Base-by-base conservation (phyloP, 257 asterid genomes). In the Gentiana straminea region DNA sequence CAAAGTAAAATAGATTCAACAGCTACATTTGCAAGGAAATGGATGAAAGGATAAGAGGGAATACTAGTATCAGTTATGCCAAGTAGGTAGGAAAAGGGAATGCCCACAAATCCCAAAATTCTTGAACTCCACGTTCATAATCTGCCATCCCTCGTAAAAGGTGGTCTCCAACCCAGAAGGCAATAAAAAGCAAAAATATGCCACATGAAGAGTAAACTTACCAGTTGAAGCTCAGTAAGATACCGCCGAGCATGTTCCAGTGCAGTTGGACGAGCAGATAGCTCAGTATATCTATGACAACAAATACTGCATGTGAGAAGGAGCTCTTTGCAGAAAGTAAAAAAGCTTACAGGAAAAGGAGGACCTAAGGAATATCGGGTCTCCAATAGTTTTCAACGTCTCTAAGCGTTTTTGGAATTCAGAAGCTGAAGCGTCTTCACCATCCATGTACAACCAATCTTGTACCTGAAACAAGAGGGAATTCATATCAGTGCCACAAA, bases 361-460 rank as follows among this genome's bases (percentile, higher is more conserved):
- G 57, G 59, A 92, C 98, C 98, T 88, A 56, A 85, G 76, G 74
- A 78, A 83, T 78, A 92, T 92, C 24, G 98, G 98, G 67, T 88
- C 98, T 13, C 97, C 97, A 61, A 88, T 63, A 70, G 95, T 81
- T 68, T 86, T 88, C 79, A 92, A 69, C 77, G 59, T 75, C 64
- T 92, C 92, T 66, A 88, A 72, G 54, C 76, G 93, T 70, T 83
- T 78, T 76, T 85, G 74, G 70, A 92, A 92, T 67, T 88, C 90
- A 67, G 81, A 49, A 53, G 94, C 95, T 72, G 94, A 80, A 67
- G 97, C 99, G 77, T 92, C 99, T 79, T 92, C 99, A 62, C 97
- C 99, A 71, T 92, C 99, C 70, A 91, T 85, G 69, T 92, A 92
- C 77, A 92, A 67, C 99, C 99, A 92, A 32, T 92, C 99, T 76